A percentile compares a stretch with the other conserved stretches of the same genome.
Conservation (phyloP, 208 protist genomes). For the Trichomonas tenax region DNA sequence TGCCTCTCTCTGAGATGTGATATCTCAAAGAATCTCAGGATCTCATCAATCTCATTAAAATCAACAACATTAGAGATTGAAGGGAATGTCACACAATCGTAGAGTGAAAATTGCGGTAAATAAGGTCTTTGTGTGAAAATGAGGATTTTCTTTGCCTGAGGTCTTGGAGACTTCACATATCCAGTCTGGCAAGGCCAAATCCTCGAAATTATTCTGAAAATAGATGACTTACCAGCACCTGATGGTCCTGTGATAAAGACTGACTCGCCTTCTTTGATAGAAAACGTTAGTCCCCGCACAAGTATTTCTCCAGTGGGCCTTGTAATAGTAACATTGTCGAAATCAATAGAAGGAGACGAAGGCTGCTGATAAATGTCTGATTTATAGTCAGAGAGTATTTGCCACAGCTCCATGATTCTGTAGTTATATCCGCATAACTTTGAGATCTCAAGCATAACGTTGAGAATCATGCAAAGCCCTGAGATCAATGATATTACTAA, state of each 20-base stretch:
- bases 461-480: neutral
- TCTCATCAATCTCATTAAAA: neutral
- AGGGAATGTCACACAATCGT: neutral
- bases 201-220: neutral
- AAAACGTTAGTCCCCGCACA: neutral
- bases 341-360: neutral
- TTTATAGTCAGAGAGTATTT: neutral
- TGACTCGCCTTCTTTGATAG: neutral
- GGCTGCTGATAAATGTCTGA: neutral
- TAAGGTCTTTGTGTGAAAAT: slow-evolving; percentile 10
- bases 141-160: neutral
- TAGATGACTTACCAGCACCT: neutral
- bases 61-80: too few relatives aligned
- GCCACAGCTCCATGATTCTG: neutral
- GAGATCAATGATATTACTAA: neutral
- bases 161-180: neutral
- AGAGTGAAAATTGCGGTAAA: neutral
- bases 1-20: neutral
- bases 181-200: neutral
- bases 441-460: neutral
- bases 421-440: neutral
- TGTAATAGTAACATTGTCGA: neutral
- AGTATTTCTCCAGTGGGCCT: neutral
- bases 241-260: neutral
- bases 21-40: neutral